phyloP scores from a whole-genome alignment of 495 filamentous ascomycete genomes.

The Daldinia decipiens region DNA sequence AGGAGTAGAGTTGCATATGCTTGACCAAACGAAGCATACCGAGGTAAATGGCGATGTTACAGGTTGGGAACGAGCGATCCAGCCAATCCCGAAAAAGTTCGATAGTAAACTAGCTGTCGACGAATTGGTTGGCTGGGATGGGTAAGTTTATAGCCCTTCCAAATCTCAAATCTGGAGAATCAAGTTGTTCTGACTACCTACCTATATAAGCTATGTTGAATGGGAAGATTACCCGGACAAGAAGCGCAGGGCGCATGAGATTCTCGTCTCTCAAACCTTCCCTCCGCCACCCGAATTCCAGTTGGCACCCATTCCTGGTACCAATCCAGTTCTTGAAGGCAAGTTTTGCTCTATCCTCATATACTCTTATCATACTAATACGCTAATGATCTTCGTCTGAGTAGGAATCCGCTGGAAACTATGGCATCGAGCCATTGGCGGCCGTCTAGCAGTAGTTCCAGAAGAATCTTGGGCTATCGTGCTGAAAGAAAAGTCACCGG shows the following conservation, averaged over 20 bases:
- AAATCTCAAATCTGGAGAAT: not conserved
- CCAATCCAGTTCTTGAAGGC: slow-evolving; percentile 68
- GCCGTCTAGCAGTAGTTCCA: slow-evolving; percentile 58
- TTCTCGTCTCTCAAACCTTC: slow-evolving; percentile 67
- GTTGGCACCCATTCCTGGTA: slow-evolving; percentile 65
- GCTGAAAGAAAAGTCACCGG: slow-evolving; percentile 66
- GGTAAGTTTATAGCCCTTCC: slow-evolving; percentile 28
- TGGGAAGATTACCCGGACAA: slow-evolving; percentile 77
- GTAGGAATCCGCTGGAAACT: slow-evolving; percentile 70
- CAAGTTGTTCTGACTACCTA: not conserved
- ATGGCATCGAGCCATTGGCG: slow-evolving; percentile 70
- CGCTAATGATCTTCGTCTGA: not conserved
- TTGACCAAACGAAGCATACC: slow-evolving; percentile 56
- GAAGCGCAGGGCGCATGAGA: slow-evolving; percentile 64
- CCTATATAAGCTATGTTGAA: slow-evolving; percentile 66
- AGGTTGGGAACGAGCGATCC: slow-evolving; percentile 52
- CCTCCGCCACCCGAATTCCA: slow-evolving; percentile 68
- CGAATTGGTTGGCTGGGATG: slow-evolving; percentile 48
- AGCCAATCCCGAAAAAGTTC: slow-evolving; percentile 21
- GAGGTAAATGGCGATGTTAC: slow-evolving; percentile 43
- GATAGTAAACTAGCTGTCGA: slow-evolving; percentile 33
- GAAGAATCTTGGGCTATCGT: slow-evolving; percentile 69
- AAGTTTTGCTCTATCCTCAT: not conserved
- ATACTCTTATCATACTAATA: not conserved
- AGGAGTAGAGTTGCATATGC: slow-evolving; percentile 57